phyloP scores from a whole-genome alignment of 495 filamentous ascomycete genomes.

The Pyronema domesticum region DNA sequence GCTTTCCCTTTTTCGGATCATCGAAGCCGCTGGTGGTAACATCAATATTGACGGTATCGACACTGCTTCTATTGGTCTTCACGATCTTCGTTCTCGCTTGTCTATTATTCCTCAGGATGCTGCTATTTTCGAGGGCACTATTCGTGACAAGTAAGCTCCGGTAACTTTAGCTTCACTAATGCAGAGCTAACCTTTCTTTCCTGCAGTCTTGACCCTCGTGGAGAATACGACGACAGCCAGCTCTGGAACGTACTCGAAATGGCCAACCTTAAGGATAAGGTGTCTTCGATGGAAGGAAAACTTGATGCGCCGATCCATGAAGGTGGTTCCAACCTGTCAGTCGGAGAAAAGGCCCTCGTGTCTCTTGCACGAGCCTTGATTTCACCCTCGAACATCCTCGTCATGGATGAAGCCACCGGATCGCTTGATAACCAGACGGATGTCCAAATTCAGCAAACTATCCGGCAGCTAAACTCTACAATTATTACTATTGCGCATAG shows the following conservation, averaged over 20 bases:
- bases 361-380: conserved; percentile 84
- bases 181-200: not conserved
- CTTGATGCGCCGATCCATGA: conserved; percentile 83
- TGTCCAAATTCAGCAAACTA: conserved; percentile 22
- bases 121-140: conserved; percentile 86
- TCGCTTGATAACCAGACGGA: conserved; percentile 50
- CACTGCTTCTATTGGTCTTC: conserved; percentile 73
- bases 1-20: conserved; percentile 85
- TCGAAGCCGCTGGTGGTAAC: conserved; percentile 62
- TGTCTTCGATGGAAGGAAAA: conserved; percentile 70
- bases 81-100: conserved; percentile 74
- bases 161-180: not conserved
- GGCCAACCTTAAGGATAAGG: conserved; percentile 80
- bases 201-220: conserved; percentile 57
- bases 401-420: conserved; percentile 93
- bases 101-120: conserved; percentile 98
- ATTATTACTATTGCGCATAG: conserved; percentile 97
- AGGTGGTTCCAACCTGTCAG: conserved; percentile 77
- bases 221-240: conserved; percentile 92
- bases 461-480: conserved; percentile 42
- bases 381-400: conserved; percentile 89
- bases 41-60: conserved; percentile 81
- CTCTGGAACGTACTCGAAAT: conserved; percentile 96
- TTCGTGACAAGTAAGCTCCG: conserved; percentile 57
- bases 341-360: conserved; percentile 81